Evolutionary conservation across 208 protist species (phyloP).

Genomic region (Zelonia costaricensis): DNA sequence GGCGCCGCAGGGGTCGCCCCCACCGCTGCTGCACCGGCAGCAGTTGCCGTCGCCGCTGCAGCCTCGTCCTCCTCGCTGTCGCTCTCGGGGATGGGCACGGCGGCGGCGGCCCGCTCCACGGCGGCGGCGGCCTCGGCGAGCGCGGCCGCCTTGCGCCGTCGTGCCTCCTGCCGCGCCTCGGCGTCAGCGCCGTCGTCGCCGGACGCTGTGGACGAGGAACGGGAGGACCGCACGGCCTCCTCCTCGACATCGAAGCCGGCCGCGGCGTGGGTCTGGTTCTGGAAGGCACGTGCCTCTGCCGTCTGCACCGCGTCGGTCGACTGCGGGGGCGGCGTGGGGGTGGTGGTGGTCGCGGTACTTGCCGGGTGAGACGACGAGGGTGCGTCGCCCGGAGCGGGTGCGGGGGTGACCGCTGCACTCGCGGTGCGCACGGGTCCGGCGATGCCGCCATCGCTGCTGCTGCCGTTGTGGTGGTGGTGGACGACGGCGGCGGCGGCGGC

Average conservation of each 20-base stretch:
- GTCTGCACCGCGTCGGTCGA: constrained; percentile 11
- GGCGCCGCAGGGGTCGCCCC: not conserved
- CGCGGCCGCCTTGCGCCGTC: constrained; percentile 18
- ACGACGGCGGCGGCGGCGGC: not conserved
- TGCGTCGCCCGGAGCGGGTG: too few relatives aligned
- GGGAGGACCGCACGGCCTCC: constrained; percentile 22
- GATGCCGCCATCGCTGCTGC: not conserved
- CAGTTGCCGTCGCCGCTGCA: too few relatives aligned
- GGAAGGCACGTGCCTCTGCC: constrained; percentile 16
- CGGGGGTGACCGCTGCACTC: not conserved
- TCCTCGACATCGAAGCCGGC: constrained; percentile 37
- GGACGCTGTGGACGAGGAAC: constrained; percentile 21
- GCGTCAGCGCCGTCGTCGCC: constrained; percentile 9
- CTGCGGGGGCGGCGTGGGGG: constrained; percentile 3
- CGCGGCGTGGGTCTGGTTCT: constrained; percentile 27
- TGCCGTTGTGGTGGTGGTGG: not conserved
- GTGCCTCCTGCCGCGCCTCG: constrained; percentile 2
- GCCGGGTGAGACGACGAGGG: too few relatives aligned
- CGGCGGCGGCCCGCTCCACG: constrained; percentile 20
- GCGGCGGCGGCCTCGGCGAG: constrained; percentile 2
- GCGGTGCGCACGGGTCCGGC: not conserved
- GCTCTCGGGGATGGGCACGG: constrained; percentile 17
- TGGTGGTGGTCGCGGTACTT: not conserved
- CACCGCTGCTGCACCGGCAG: not conserved
- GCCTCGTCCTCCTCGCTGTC: constrained; percentile 8